Percentiles rank a stretch among this genome's conserved stretches.
These are phyloP conservation scores for Microdochium trichocladiopsis DNA, from an alignment of 2,329 filamentous ascomycete genomes.

Conservation along the genomic window DNA sequence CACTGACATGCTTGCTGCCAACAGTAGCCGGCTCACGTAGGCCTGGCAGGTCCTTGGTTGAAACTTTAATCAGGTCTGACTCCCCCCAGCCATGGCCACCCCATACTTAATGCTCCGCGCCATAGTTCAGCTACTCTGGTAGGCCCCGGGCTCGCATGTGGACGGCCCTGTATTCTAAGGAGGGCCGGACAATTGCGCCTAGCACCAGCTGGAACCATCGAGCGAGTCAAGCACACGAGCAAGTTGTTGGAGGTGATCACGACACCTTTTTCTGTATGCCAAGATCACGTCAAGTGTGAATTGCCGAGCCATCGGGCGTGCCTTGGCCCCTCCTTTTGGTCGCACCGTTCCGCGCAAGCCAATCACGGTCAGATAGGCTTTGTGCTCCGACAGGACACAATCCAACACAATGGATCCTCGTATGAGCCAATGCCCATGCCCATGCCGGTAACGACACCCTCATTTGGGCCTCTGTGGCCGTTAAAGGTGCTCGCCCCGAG, in stretches of 20 bases:
- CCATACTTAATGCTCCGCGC: not conserved
- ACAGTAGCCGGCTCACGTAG: not conserved
- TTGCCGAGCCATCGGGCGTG: too few species aligned
- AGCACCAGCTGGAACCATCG: not conserved
- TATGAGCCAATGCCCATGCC: too few species aligned
- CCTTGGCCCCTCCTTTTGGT: too few species aligned
- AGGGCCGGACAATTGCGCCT: not conserved
- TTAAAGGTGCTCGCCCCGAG: too few species aligned
- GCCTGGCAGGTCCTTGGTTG: not conserved
- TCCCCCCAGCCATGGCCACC: not conserved
- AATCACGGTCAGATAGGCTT: too few species aligned
- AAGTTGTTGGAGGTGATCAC: not conserved
- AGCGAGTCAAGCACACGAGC: not conserved
- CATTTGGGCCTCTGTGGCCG: too few species aligned
- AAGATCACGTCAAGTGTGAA: too few species aligned
- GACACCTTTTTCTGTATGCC: too few species aligned
- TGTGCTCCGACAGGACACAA: too few species aligned
- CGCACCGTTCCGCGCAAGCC: too few species aligned
- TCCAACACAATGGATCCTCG: too few species aligned
- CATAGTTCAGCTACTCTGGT: not conserved
- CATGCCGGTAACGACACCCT: too few species aligned
- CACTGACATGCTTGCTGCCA: not conserved
- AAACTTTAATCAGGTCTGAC: not conserved
- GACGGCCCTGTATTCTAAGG: not conserved
- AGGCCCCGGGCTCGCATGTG: not conserved